Base-by-base conservation (phyloP, 73 alveolate species). In the Paraurostyla sp. region DNA sequence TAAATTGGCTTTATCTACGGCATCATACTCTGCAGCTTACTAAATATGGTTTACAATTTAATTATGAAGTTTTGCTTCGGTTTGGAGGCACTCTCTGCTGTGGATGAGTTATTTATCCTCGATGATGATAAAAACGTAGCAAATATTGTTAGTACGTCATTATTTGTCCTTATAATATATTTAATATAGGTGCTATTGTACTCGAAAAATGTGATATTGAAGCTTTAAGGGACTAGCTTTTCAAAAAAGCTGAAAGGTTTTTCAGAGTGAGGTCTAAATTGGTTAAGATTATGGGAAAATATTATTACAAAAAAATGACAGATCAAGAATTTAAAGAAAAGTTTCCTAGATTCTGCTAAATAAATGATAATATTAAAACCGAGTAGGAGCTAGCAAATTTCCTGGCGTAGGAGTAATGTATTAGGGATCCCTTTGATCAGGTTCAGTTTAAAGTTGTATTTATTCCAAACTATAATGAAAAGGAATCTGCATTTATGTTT, bases 311-410 rank as follows among this genome's bases (percentile, higher is more conserved):
- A 35, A 32, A n/a, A 20, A 46, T 75, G 73, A 4, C 11, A 4
- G 49, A 49, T 25, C 50, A 40, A 22, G 87, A 75, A 46, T 49
- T 75, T 32, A 32, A 75, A 23, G 50, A 22, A 7, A 46, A 75
- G 41, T 22, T 75, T 6, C 27, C 56, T 4, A 43, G 52, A 9
- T n/a, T 49, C 51, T 75, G 56, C 52, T 20, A 46, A 20, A 75
- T 46, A 11, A 29, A 49, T 36, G 87, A 75, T 42, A 49, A 6
- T 15, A 35, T 75, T 9, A 25, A 46, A 50, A 15, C 54, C 11
- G 87, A 75, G 51, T 29, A 75, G 33, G 87, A 75, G 11, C 41
- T 75, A 48, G 87, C 87, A 23, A 54, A 75, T 75, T 75, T 7
- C 9, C 7, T 75, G 49, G 87, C 87, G 18, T n/a, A 49, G 40